These are phyloP conservation scores for Porogramme epimiltina DNA, from an alignment of 1,284 basidiomycete genomes.

Conservation along the genomic window DNA sequence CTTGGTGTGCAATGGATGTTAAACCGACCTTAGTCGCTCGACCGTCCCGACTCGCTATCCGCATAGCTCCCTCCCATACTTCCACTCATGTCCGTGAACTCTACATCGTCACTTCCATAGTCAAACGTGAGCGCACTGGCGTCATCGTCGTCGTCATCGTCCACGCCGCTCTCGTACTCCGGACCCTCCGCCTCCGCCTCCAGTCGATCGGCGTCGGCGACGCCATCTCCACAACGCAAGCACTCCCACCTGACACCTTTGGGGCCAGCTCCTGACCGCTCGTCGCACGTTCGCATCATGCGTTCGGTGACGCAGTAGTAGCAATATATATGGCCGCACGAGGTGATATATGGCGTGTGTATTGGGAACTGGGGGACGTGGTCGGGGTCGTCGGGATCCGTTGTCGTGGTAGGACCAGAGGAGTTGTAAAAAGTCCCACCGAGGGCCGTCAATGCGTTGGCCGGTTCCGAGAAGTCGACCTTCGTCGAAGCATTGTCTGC, in stretches of 20 bases:
- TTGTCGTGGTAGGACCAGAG: not conserved
- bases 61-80: slow-evolving; percentile 37
- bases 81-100: slow-evolving; percentile 34
- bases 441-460: slow-evolving; percentile 49
- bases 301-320: slow-evolving; percentile 86
- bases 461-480: slow-evolving; percentile 54
- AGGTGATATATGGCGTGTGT: slow-evolving; percentile 71
- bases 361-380: slow-evolving; percentile 63
- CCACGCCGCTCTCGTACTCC: slow-evolving; percentile 31
- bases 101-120: slow-evolving; percentile 31
- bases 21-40: slow-evolving; percentile 19
- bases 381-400: slow-evolving; percentile 25
- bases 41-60: slow-evolving; percentile 43
- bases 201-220: slow-evolving; percentile 55
- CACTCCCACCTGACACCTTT: slow-evolving; percentile 69
- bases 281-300: slow-evolving; percentile 72
- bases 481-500: slow-evolving; percentile 70
- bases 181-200: slow-evolving; percentile 40
- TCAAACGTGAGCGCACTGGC: slow-evolving; percentile 23
- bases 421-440: slow-evolving; percentile 25
- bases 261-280: slow-evolving; percentile 49
- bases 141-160: slow-evolving; percentile 17
- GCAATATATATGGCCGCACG: slow-evolving; percentile 84
- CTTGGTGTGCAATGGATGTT: too few relatives aligned
- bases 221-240: slow-evolving; percentile 68